phyloP scores from a whole-genome alignment of 306 rosid genomes.

The Cucurbita maxima region DNA sequence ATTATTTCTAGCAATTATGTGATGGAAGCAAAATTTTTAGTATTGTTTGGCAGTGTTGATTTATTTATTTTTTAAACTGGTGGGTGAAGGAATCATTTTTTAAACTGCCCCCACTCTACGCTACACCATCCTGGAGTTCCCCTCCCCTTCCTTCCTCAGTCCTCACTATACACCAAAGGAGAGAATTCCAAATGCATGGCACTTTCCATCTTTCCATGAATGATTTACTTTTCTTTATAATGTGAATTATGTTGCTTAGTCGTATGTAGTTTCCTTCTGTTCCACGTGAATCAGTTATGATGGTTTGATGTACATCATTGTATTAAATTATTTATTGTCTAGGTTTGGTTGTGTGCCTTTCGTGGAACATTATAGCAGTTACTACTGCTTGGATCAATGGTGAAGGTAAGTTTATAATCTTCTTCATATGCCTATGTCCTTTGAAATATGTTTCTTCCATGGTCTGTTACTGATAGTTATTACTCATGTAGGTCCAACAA shows the following conservation, averaged over 20 bases:
- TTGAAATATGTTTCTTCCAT: conserved; percentile 6
- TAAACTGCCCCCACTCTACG: not conserved
- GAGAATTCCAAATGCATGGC: not conserved
- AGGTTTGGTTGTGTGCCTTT: conserved; percentile 60
- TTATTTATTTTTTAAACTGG: not conserved
- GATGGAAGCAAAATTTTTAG: not conserved
- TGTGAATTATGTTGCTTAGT: not conserved
- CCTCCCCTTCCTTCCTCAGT: not conserved
- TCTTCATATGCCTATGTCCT: not conserved
- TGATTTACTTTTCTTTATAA: not conserved
- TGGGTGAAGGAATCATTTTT: not conserved
- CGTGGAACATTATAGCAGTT: conserved; percentile 75
- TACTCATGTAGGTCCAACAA: conserved; percentile 47
- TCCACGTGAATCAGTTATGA: not conserved
- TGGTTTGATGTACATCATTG: not conserved
- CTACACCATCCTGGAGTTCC: not conserved
- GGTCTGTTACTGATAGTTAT: conserved; percentile 12
- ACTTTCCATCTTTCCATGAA: not conserved
- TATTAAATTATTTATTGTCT: conserved; percentile 21
- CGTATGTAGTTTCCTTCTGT: not conserved
- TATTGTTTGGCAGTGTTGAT: not conserved
- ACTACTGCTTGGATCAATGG: conserved; percentile 72
- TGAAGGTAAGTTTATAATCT: conserved; percentile 41
- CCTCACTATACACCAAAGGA: not conserved
- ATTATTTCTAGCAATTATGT: not conserved